A percentile compares a stretch with the other conserved stretches of the same genome.
These are phyloP conservation scores for Quercus suber DNA, from an alignment of 306 rosid species.

Conservation along the genomic window DNA sequence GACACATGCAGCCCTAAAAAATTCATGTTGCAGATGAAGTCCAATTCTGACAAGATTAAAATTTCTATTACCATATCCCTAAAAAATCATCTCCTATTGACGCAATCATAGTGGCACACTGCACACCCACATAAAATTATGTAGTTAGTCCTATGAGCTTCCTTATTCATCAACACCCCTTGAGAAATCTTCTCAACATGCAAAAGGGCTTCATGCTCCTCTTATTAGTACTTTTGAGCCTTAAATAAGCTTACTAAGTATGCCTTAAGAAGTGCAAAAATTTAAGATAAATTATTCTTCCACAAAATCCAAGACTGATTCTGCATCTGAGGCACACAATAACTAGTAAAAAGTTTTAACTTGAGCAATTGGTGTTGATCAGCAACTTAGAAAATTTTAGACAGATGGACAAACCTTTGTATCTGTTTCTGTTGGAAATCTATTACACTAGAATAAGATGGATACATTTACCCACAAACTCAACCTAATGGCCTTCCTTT, in stretches of 20 bases:
- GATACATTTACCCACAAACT: no score
- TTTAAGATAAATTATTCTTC: background rate
- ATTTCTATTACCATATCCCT: background rate
- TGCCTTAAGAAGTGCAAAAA: background rate
- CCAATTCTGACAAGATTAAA: background rate
- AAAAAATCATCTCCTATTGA: background rate
- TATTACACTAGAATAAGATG: no score
- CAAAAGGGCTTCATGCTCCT: no score
- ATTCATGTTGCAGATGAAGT: background rate
- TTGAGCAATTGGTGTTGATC: no score
- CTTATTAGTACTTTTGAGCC: no score
- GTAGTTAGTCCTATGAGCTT: background rate
- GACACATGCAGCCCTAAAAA: background rate
- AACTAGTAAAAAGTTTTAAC: background rate
- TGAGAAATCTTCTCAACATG: no score
- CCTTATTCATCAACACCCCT: no score
- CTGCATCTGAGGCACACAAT: background rate
- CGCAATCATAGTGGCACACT: background rate
- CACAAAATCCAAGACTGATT: background rate
- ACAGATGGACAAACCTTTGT: no score
- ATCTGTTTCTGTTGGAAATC: no score
- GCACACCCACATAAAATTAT: background rate
- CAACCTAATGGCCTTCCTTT: no score
- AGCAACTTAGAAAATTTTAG: no score
- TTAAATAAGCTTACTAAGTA: no score